phyloP scores from a whole-genome alignment of 2,329 filamentous ascomycete species.

The Alternaria sp. region DNA sequence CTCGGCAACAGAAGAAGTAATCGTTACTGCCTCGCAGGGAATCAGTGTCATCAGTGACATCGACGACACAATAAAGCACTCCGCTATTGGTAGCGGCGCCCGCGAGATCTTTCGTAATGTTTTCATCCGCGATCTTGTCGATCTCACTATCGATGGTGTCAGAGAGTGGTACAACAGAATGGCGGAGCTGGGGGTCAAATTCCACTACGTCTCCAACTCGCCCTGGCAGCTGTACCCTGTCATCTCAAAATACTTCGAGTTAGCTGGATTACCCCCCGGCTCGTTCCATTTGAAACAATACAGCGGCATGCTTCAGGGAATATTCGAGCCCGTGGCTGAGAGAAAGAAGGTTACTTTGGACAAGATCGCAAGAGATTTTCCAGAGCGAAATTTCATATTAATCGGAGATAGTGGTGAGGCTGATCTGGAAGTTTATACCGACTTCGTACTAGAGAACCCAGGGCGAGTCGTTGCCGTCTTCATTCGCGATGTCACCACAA shows the following conservation, averaged over 20 bases:
- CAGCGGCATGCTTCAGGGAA: conserved; percentile 94
- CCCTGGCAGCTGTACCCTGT: conserved; percentile 98
- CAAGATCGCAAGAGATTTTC: conserved; percentile 87
- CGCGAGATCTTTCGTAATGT: conserved; percentile 97
- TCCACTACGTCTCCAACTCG: conserved; percentile 99
- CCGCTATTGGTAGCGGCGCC: conserved; percentile 85
- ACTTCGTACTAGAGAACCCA: conserved; percentile 85
- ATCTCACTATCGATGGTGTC: conserved; percentile 86
- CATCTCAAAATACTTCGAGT: conserved; percentile 82
- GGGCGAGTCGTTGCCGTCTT: conserved; percentile 86
- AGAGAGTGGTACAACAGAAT: conserved; percentile 87
- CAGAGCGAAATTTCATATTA: conserved; percentile 85
- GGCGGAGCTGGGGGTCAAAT: conserved; percentile 79
- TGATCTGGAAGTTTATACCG: conserved; percentile 95
- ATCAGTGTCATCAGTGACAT: conserved; percentile 97
- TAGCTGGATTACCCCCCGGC: conserved; percentile 81
- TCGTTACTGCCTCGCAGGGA: conserved; percentile 78
- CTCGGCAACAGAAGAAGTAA: conserved; percentile 80
- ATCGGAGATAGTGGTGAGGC: conserved; percentile 97
- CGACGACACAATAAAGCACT: conserved; percentile 96
- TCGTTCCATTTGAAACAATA: conserved; percentile 98
- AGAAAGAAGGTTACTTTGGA: conserved; percentile 90
- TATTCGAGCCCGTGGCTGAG: conserved; percentile 97
- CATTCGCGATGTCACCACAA: conserved; percentile 93
- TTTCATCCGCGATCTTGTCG: conserved; percentile 84